phyloP scores from a whole-genome alignment of 495 filamentous ascomycete genomes.

The Aspergillus haitiensis region DNA sequence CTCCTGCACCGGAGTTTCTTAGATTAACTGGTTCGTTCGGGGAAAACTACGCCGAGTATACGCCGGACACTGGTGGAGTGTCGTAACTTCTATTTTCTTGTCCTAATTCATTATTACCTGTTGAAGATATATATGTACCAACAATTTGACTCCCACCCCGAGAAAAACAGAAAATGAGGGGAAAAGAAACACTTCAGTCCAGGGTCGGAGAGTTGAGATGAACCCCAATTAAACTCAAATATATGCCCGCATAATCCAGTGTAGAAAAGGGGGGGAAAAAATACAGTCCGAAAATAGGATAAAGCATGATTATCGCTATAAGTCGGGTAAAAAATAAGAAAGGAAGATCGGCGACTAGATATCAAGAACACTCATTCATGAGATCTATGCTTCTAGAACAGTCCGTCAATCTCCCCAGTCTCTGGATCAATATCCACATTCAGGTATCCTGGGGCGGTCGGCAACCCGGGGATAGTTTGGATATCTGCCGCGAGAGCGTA shows the following conservation, averaged over 20 bases:
- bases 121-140: not conserved
- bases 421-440: constrained; percentile 93
- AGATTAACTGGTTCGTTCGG: not conserved
- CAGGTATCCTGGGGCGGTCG: constrained; percentile 92
- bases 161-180: no score
- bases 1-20: not conserved
- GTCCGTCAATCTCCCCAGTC: constrained; percentile 92
- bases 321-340: not conserved
- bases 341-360: not conserved
- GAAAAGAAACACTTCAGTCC: not conserved
- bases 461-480: constrained; percentile 94
- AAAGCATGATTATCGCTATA: no score
- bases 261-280: not conserved
- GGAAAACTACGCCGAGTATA: not conserved
- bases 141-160: not conserved
- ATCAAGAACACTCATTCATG: not conserved
- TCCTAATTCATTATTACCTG: not conserved
- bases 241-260: constrained; percentile 1
- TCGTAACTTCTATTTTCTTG: no score
- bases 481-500: constrained; percentile 97
- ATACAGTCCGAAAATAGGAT: not conserved
- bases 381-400: constrained; percentile 63
- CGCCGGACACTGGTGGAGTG: no score
- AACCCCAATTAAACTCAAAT: not conserved
- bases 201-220: constrained; percentile 2